Evolutionary conservation across 805 yeast genomes (phyloP), one percentile per base, ranked within the genome.

Genomic region (Candida parachauliodes): DNA sequence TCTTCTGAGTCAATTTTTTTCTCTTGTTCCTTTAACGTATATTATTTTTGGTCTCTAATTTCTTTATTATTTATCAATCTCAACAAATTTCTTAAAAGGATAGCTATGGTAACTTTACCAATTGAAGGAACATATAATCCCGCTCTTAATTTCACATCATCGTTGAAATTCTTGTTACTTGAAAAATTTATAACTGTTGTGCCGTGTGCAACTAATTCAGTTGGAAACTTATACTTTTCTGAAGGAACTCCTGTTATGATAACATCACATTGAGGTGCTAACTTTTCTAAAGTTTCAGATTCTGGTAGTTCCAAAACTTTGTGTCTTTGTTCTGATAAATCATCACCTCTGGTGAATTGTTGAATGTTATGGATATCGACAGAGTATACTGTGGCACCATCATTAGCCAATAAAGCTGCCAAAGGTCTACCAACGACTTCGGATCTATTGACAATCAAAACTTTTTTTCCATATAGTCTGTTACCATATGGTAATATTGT

Each of bases 371-470:
- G 80, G 35, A 93, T 65, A 56, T 93, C 98, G 2, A 81, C 91
- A 1, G 98, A 89, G 59, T 84, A 93, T 2, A 93, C 98, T 1
- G 82, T 83, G 16, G 98, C 98, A 45, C 98, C 98, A 55, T 93
- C 98, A 54, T 93, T 93, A 14, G 98, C 98, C 46, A 93, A 68
- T 25, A 93, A 62, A 0, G 98, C 98, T 23, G 98, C 98, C 42
- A 93, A 68, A 1, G 98, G 98, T 50, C 98, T 78, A 9, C 98
- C 98, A 16, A 93, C 98, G 53, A 93, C 91, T 62, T 93, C 98
- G 9, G 95, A 85, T 54, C 98, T 74, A 64, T 93, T 93, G 36
- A 93, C 89, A 31, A 93, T 81, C 34, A 94, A 81, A 39, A 91
- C 74, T 36, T 93, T 91, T 62, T 88, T 89, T 31, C 98, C 98